Evolutionary conservation across 176 grass and related monocot species (phyloP).

Genomic region (Bothriochloa decipiens): DNA sequence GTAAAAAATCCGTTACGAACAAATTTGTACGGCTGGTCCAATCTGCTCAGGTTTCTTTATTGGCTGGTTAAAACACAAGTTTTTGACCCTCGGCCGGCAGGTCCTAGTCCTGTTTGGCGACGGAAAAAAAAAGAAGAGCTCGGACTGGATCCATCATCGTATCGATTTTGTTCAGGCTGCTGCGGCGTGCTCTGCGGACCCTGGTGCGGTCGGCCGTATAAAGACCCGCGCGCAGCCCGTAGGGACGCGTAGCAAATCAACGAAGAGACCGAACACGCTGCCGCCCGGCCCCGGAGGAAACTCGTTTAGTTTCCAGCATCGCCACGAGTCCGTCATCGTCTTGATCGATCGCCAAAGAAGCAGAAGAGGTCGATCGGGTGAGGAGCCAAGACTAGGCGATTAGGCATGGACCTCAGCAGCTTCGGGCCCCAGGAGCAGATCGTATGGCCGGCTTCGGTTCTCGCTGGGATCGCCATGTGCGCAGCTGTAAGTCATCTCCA

Average conservation of each 20-base stretch:
- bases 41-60: too few species aligned
- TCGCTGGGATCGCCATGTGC: constrained; percentile 41
- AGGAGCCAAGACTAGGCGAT: neutral
- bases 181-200: neutral
- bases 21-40: too few species aligned
- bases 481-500: constrained; percentile 24
- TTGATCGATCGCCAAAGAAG: neutral
- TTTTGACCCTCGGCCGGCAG: too few species aligned
- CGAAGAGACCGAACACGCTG: too few species aligned
- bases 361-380: too few species aligned
- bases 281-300: neutral
- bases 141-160: neutral
- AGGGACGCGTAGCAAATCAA: too few species aligned
- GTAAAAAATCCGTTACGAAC: too few species aligned
- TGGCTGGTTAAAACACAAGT: too few species aligned
- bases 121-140: neutral
- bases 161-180: neutral
- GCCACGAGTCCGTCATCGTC: neutral
- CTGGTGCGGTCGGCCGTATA: too few species aligned
- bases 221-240: too few species aligned
- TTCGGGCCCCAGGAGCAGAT: constrained; percentile 37
- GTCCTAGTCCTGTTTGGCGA: neutral
- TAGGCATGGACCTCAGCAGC: neutral
- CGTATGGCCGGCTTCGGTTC: constrained; percentile 49
- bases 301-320: neutral